Evolutionary conservation across 768 basidiomycete species (phyloP).

Genomic region (Boletus reticulatus): DNA sequence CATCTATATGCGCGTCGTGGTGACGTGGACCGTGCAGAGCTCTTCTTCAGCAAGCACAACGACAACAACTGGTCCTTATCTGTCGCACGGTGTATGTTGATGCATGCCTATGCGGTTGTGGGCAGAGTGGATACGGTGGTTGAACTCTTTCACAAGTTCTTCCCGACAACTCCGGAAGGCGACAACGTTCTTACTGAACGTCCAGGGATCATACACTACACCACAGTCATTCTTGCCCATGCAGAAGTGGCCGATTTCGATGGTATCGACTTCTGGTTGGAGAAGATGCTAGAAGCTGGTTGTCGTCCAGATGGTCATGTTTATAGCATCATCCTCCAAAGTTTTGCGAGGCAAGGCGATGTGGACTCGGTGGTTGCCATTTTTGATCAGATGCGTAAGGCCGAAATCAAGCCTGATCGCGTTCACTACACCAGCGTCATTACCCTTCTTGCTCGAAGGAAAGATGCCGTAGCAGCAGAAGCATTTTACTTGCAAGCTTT

Average conservation of each 20-base stretch:
- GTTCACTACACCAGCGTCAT: conserved; percentile 68
- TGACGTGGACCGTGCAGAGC: conserved; percentile 41
- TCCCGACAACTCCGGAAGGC: conserved; percentile 37
- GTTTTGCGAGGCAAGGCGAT: conserved; percentile 54
- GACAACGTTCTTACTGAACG: conserved; percentile 23
- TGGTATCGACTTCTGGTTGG: conserved; percentile 55
- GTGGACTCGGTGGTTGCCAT: conserved; percentile 47
- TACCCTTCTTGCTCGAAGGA: conserved; percentile 57
- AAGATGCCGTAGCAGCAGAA: conserved; percentile 65
- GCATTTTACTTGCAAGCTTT: conserved; percentile 64
- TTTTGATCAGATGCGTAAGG: conserved; percentile 60
- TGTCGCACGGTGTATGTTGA: conserved; percentile 41
- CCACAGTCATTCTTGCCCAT: conserved; percentile 54
- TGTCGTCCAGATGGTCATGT: conserved; percentile 52
- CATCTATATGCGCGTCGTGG: conserved; percentile 54
- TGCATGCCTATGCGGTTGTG: conserved; percentile 55
- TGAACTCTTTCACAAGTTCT: conserved; percentile 54
- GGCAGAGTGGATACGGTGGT: conserved; percentile 42
- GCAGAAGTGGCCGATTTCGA: conserved; percentile 44
- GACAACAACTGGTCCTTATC: conserved; percentile 25
- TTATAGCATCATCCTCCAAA: conserved; percentile 59
- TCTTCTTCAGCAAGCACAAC: conserved; percentile 39
- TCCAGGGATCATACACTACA: conserved; percentile 53
- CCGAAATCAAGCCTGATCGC: conserved; percentile 44
- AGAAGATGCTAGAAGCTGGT: conserved; percentile 46